Evolutionary conservation across 345 rosid genomes (phyloP).

Genomic region (Turnera subulata): DNA sequence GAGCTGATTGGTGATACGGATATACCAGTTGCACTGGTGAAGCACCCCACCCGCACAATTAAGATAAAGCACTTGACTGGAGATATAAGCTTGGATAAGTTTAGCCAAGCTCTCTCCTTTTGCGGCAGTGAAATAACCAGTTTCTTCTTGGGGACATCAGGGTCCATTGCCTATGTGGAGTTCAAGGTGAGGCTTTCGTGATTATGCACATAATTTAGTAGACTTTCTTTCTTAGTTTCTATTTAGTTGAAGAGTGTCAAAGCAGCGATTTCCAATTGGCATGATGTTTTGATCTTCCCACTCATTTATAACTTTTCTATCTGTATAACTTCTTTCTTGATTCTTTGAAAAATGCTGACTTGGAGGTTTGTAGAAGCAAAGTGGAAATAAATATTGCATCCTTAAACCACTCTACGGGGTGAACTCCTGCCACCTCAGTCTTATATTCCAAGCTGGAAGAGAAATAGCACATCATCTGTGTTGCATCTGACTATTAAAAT

Average conservation of each 20-base stretch:
- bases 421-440: background rate
- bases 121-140: conserved; percentile 26
- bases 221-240: background rate
- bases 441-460: too few species aligned
- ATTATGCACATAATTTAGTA: background rate
- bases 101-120: conserved; percentile 33
- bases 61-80: conserved; percentile 24
- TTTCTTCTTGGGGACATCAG: conserved; percentile 31
- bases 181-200: conserved; percentile 29
- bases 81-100: conserved; percentile 26
- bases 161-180: conserved; percentile 33
- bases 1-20: conserved; percentile 37
- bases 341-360: background rate
- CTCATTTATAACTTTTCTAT: too few species aligned
- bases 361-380: background rate
- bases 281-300: background rate
- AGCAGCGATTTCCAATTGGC: background rate
- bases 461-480: too few species aligned
- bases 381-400: background rate
- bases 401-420: too few species aligned
- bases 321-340: too few species aligned
- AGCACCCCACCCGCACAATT: conserved; percentile 36
- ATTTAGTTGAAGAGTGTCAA: background rate
- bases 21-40: conserved; percentile 32
- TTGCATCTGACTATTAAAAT: too few species aligned